A percentile compares a stretch with the other conserved stretches of the same genome.
These are phyloP conservation scores for Paxillus rubicundulus DNA, from an alignment of 768 basidiomycete genomes.

Conservation along the genomic window DNA sequence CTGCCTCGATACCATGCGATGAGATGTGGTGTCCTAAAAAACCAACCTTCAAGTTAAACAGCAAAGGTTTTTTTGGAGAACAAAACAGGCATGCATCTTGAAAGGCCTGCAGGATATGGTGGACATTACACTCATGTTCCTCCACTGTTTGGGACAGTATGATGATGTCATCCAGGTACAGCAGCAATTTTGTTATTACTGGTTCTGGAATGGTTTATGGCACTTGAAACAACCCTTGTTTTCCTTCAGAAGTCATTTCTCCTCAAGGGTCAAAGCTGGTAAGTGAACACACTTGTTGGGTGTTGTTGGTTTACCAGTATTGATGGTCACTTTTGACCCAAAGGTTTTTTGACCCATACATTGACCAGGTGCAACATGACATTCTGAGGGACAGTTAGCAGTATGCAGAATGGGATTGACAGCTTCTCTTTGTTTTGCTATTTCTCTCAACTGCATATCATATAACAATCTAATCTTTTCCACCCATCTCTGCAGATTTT, in stretches of 20 bases:
- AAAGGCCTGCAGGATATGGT: slow-evolving; percentile 28
- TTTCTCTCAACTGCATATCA: background rate
- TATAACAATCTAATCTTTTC: too few species aligned
- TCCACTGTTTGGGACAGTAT: slow-evolving; percentile 24
- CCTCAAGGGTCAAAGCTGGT: slow-evolving; percentile 3
- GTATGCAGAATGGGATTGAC: background rate
- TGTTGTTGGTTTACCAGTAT: too few species aligned
- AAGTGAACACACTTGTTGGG: background rate
- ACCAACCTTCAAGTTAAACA: slow-evolving; percentile 22
- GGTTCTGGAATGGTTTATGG: slow-evolving; percentile 2
- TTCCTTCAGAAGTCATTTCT: slow-evolving; percentile 10
- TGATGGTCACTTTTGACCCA: too few species aligned
- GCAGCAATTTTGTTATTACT: background rate
- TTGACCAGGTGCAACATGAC: background rate
- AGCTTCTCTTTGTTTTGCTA: background rate
- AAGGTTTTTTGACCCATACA: too few species aligned
- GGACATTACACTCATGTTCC: slow-evolving; percentile 26
- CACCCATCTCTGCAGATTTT: background rate
- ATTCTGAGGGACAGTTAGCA: too few species aligned
- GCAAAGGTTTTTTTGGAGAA: slow-evolving; percentile 27
- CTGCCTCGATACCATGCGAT: slow-evolving; percentile 20
- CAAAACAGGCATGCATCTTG: slow-evolving; percentile 31
- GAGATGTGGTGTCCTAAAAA: slow-evolving; percentile 33
- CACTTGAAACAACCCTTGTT: slow-evolving; percentile 29
- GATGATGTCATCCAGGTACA: slow-evolving; percentile 19